These are phyloP conservation scores for Coniochaeta hoffmannii DNA, from an alignment of 2,329 filamentous ascomycete genomes.

Conservation along the genomic window DNA sequence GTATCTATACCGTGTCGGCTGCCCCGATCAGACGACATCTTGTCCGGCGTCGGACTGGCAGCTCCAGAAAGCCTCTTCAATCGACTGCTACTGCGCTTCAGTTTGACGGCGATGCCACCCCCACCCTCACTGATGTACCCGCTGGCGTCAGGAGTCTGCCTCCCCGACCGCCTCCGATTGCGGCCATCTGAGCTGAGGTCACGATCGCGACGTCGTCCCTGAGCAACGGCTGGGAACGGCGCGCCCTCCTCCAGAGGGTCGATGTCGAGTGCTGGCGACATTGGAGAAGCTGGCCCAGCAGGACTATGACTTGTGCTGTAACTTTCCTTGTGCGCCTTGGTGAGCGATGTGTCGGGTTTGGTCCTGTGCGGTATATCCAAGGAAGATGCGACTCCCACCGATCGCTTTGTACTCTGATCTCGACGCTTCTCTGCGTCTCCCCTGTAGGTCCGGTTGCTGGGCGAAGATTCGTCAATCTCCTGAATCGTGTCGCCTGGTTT, in stretches of 20 bases:
- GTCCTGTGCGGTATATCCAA: slow-evolving; percentile 10
- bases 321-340: slow-evolving; percentile 8
- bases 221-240: slow-evolving; percentile 61
- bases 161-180: slow-evolving; percentile 38
- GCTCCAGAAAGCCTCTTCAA: slow-evolving; percentile 51
- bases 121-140: slow-evolving; percentile 17
- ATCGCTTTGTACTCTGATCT: slow-evolving; percentile 7
- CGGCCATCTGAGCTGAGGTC: slow-evolving; percentile 38
- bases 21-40: slow-evolving; percentile 15
- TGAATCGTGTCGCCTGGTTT: slow-evolving; percentile 29
- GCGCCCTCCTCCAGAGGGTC: slow-evolving; percentile 53
- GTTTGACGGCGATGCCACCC: slow-evolving; percentile 20
- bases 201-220: slow-evolving; percentile 44
- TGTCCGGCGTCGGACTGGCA: slow-evolving; percentile 32
- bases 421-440: slow-evolving; percentile 9
- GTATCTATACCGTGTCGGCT: slow-evolving; percentile 10
- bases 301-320: slow-evolving; percentile 12
- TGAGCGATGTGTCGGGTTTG: slow-evolving; percentile 7
- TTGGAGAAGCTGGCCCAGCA: not conserved
- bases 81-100: slow-evolving; percentile 50
- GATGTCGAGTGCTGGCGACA: slow-evolving; percentile 15
- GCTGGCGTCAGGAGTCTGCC: slow-evolving; percentile 41
- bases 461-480: slow-evolving; percentile 15
- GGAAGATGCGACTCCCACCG: slow-evolving; percentile 10
- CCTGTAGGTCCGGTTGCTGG: slow-evolving; percentile 7